A percentile compares a stretch with the other conserved stretches of the same genome.
These are phyloP conservation scores for Fusarium chlamydosporum DNA, from an alignment of 2,329 filamentous ascomycete genomes.

Conservation along the genomic window DNA sequence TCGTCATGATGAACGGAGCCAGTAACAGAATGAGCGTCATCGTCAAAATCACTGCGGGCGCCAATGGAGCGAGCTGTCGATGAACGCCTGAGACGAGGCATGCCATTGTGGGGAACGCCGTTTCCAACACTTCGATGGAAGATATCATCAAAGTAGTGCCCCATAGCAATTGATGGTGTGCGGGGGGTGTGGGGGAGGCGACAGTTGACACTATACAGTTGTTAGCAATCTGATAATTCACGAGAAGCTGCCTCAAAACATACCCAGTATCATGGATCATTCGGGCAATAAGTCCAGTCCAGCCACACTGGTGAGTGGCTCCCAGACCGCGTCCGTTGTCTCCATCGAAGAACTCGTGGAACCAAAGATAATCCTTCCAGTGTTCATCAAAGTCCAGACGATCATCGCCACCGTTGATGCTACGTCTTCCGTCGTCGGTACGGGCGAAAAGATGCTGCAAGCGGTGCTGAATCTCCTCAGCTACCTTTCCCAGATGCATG, in stretches of 20 bases:
- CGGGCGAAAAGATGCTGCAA: constrained; percentile 92
- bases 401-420: constrained; percentile 88
- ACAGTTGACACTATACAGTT: constrained; percentile 77
- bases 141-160: constrained; percentile 96
- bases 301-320: constrained; percentile 94
- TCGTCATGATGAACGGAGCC: constrained; percentile 56
- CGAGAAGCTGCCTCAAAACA: constrained; percentile 53
- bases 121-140: constrained; percentile 66
- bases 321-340: constrained; percentile 90
- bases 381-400: constrained; percentile 90
- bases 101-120: constrained; percentile 57
- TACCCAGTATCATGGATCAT: constrained; percentile 99
- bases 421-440: constrained; percentile 86
- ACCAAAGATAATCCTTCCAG: constrained; percentile 90
- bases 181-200: constrained; percentile 93
- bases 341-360: constrained; percentile 97
- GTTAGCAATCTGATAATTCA: constrained; percentile 57
- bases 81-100: constrained; percentile 77
- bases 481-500: constrained; percentile 95
- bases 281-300: constrained; percentile 95
- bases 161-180: constrained; percentile 84
- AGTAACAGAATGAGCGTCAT: constrained; percentile 54
- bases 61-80: constrained; percentile 88
- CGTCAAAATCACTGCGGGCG: constrained; percentile 82
- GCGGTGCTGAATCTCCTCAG: constrained; percentile 94